A percentile compares a stretch with the other conserved stretches of the same genome.
Evolutionary conservation across 192 early-diverging fungal genomes (phyloP).

Genomic region (Mortierella antarctica): DNA sequence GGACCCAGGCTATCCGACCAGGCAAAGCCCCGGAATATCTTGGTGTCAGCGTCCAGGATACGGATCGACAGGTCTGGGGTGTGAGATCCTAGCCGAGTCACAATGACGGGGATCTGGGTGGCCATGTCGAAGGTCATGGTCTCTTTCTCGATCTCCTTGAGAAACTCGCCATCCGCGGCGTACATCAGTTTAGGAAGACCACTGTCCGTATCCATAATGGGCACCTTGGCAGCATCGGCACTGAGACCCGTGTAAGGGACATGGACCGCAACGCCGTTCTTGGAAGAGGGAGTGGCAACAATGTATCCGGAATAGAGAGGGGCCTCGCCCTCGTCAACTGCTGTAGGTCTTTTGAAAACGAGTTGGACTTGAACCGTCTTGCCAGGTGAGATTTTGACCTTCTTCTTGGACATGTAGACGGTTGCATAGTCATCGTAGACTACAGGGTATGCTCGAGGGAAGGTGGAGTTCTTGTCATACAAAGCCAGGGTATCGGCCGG

Average conservation of each 20-base stretch:
- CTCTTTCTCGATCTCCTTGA: background rate
- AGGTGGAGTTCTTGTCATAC: constrained; percentile 30
- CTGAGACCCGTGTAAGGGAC: constrained; percentile 61
- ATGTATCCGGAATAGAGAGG: constrained; percentile 61
- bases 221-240: constrained; percentile 51
- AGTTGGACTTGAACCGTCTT: constrained; percentile 24
- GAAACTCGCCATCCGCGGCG: background rate
- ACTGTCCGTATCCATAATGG: constrained; percentile 43
- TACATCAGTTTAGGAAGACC: constrained; percentile 24
- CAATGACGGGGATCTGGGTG: background rate
- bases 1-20: background rate
- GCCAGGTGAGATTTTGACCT: constrained; percentile 22
- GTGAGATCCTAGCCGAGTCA: constrained; percentile 18
- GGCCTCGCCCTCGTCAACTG: constrained; percentile 21
- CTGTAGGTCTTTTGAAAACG: constrained; percentile 21
- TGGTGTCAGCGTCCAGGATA: constrained; percentile 3
- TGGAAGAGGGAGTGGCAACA: constrained; percentile 26
- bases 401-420: constrained; percentile 9
- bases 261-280: constrained; percentile 28
- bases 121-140: constrained; percentile 1
- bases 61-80: constrained; percentile 15
- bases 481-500: too few species aligned
- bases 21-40: constrained; percentile 7
- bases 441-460: constrained; percentile 25
- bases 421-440: constrained; percentile 20